Conservation (phyloP, 441 rosid species). For the Erysimum cheiri region DNA sequence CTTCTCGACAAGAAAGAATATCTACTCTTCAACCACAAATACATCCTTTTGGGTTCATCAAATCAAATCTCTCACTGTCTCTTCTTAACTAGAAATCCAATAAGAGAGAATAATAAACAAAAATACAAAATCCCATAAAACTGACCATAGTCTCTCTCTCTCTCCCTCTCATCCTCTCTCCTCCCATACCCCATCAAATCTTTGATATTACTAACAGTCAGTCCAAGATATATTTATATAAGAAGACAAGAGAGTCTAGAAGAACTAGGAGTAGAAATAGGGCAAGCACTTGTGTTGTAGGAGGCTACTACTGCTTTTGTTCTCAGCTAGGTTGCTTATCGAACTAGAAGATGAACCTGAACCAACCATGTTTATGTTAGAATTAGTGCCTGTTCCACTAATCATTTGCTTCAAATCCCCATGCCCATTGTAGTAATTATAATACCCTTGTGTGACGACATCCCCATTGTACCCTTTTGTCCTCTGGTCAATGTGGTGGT, state of each 20-base stretch:
- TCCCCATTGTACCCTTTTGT: slow-evolving; percentile 38
- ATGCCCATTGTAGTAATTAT: slow-evolving; percentile 35
- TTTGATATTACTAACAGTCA: slow-evolving; percentile 68
- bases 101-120: slow-evolving; percentile 29
- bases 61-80: slow-evolving; percentile 34
- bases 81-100: slow-evolving; percentile 32
- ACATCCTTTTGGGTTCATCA: slow-evolving; percentile 34
- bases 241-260: slow-evolving; percentile 43
- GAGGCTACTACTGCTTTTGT: slow-evolving; percentile 43
- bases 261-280: slow-evolving; percentile 44
- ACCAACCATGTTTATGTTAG: slow-evolving; percentile 39
- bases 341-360: slow-evolving; percentile 38
- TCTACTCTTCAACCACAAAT: slow-evolving; percentile 35
- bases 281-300: slow-evolving; percentile 43
- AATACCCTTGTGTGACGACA: slow-evolving; percentile 36
- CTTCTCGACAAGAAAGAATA: slow-evolving; percentile 18
- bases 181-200: slow-evolving; percentile 81
- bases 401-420: slow-evolving; percentile 52
- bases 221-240: slow-evolving; percentile 47
- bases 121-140: slow-evolving; percentile 58
- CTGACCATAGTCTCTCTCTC: slow-evolving; percentile 46
- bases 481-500: slow-evolving; percentile 42
- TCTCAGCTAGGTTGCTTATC: slow-evolving; percentile 47
- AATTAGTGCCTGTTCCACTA: slow-evolving; percentile 47
- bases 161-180: slow-evolving; percentile 36